Base-by-base conservation (phyloP, 352 stramenopile genomes). In the Globisporangium emineosum region DNA sequence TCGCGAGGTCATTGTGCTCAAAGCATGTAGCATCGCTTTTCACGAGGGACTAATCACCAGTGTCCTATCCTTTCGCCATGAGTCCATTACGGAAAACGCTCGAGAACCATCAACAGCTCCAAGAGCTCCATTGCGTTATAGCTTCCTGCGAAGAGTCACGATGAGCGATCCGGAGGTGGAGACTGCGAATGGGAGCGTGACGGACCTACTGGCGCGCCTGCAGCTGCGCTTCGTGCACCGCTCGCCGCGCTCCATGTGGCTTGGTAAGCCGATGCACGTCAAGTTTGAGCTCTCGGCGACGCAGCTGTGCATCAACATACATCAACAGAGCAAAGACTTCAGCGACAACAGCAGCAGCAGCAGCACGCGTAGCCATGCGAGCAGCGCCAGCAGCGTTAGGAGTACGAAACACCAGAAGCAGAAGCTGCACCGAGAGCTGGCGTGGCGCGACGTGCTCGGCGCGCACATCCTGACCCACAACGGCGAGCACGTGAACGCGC, bases 381-480 rank as follows among this genome's bases (percentile, higher is more conserved):
- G 43, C 27, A 37, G 13, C 21, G 45, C 45, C 21, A 52, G 21
- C 50, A 23, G 19, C 19, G 32, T 33, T 2, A 29, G 19, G 1
- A 40, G 19, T 21, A 30, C 35, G 52, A 21, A n/a, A n/a, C 32
- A 33, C 12, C 29, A 33, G 17, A 32, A 43, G 29, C 52, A 57
- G 29, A 33, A 21, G 13, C 53, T 84, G 6, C 37, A 51, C 8
- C 62, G 43, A 37, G 56, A 68, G 15, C 47, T 88, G 42, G 37
- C 55, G 27, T 90, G 81, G 81, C 56, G 53, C 19, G 77, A 86
- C 51, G 70, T 90, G 12, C 66, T 90, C 21, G 81, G 81, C 43
- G 77, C 70, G 3, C 81, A 90, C 66, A 62, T 89, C 57, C 65
- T 83, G 57, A 83, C 75, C 8, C 57, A 65, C 7, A 69, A 76